phyloP scores from a whole-genome alignment of 371 early-diverging fungal species.

The Rhizomucor miehei region DNA sequence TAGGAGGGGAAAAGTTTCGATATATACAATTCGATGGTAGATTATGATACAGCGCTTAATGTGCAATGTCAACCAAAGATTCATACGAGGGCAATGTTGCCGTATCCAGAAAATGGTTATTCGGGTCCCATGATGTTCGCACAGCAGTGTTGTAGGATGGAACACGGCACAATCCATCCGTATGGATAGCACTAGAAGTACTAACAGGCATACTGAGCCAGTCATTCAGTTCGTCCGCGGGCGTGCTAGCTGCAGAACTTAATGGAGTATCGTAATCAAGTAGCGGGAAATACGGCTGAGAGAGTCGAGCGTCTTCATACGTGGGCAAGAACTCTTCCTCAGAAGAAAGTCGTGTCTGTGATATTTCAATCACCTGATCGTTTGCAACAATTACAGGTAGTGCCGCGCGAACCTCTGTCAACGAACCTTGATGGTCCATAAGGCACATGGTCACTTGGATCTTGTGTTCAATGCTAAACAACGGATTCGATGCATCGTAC shows the following conservation, averaged over 20 bases:
- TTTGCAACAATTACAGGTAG: conserved; percentile 26
- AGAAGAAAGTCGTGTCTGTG: background rate
- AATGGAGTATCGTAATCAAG: conserved; percentile 1
- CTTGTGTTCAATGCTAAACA: conserved; percentile 33
- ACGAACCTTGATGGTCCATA: conserved; percentile 7
- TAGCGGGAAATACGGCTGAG: conserved; percentile 2
- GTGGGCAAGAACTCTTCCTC: conserved; percentile 6
- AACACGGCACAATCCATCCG: conserved; percentile 3
- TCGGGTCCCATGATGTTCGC: background rate
- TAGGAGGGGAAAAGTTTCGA: too few species aligned
- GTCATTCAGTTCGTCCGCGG: conserved; percentile 7
- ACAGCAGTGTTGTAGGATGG: conserved; percentile 13
- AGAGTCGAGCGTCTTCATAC: conserved; percentile 8
- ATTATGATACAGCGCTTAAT: too few species aligned
- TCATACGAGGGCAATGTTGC: too few species aligned
- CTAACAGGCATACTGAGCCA: conserved; percentile 6
- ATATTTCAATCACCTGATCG: background rate
- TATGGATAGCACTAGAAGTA: background rate
- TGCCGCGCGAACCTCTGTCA: conserved; percentile 27
- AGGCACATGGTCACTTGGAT: conserved; percentile 34
- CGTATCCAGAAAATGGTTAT: too few species aligned
- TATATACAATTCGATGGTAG: too few species aligned
- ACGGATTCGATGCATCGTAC: conserved; percentile 26
- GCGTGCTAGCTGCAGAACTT: conserved; percentile 3
- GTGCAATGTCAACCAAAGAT: too few species aligned